These are phyloP conservation scores for Alternaria infectoria DNA, from an alignment of 2,329 filamentous ascomycete genomes.

Conservation along the genomic window DNA sequence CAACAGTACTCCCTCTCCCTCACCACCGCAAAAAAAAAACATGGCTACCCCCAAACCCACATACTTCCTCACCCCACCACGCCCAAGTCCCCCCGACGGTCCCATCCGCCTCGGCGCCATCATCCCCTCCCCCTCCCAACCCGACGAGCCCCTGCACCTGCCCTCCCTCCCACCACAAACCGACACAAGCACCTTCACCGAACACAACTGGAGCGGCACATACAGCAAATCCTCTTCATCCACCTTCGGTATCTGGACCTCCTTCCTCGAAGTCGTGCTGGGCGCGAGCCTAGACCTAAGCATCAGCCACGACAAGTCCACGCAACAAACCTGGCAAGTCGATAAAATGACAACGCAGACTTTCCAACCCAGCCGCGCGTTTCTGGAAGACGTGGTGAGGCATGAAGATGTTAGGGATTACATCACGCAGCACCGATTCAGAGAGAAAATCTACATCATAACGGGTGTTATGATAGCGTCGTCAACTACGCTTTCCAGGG, in stretches of 20 bases:
- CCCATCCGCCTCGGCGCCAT: slow-evolving; percentile 14
- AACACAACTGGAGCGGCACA: not conserved
- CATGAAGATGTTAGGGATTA: not conserved
- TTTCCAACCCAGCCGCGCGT: not conserved
- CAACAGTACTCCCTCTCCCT: too few relatives aligned
- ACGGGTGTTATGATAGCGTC: slow-evolving; percentile 15
- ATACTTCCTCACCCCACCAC: slow-evolving; percentile 1
- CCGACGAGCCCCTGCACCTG: slow-evolving; percentile 8
- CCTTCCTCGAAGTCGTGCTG: slow-evolving; percentile 2
- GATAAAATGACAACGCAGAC: not conserved
- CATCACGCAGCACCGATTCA: not conserved
- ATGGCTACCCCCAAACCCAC: not conserved
- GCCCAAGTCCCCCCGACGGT: not conserved
- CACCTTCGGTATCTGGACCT: slow-evolving; percentile 14
- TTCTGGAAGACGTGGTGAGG: not conserved
- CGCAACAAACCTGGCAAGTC: not conserved
- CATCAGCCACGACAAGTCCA: not conserved
- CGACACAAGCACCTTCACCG: not conserved
- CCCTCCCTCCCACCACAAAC: not conserved
- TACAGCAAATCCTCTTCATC: not conserved
- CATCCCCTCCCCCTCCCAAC: slow-evolving; percentile 5
- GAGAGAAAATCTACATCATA: slow-evolving; percentile 11
- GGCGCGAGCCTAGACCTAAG: too few relatives aligned
- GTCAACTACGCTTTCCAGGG: not conserved
- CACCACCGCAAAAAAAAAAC: not conserved